Conservation (phyloP, 441 rosid genomes). For the Eutrema salsugineum region DNA sequence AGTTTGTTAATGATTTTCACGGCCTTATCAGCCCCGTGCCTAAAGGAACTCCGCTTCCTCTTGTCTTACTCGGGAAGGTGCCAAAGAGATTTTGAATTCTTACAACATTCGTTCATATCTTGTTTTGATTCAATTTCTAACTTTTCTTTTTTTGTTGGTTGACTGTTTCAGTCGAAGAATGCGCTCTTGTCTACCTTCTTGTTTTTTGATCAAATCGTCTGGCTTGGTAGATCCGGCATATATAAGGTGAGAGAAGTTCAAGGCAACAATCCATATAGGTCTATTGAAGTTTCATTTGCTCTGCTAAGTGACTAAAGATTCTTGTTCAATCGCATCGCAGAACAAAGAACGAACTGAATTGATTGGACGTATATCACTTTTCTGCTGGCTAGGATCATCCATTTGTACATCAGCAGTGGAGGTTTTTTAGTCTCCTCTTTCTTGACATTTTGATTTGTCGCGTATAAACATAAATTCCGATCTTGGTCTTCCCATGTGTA, state of each 20-base stretch:
- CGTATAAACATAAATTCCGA: neutral
- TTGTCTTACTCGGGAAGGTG: conserved; percentile 90
- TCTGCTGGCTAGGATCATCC: conserved; percentile 91
- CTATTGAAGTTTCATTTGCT: neutral
- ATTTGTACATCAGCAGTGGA: conserved; percentile 77
- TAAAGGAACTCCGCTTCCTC: conserved; percentile 87
- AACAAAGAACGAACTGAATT: conserved; percentile 85
- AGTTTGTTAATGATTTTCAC: conserved; percentile 93
- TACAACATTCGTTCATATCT: neutral
- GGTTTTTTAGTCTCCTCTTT: conserved; percentile 43
- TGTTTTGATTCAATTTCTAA: neutral
- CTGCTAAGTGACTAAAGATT: neutral
- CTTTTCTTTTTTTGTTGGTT: neutral
- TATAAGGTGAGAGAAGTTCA: conserved; percentile 55
- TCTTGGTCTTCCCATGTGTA: neutral
- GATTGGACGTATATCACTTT: conserved; percentile 85
- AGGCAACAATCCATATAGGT: neutral
- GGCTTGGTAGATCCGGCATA: conserved; percentile 94
- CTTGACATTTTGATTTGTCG: neutral
- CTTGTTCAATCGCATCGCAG: conserved; percentile 31
- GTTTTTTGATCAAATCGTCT: conserved; percentile 94
- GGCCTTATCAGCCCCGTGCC: conserved; percentile 82
- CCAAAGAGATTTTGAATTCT: neutral
- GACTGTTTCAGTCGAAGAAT: conserved; percentile 75
- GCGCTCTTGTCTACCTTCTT: conserved; percentile 83